A percentile compares a stretch with the other conserved stretches of the same genome.
These are phyloP conservation scores for Nicotiana benthamiana DNA, from an alignment of 257 asterid species.

Conservation along the genomic window DNA sequence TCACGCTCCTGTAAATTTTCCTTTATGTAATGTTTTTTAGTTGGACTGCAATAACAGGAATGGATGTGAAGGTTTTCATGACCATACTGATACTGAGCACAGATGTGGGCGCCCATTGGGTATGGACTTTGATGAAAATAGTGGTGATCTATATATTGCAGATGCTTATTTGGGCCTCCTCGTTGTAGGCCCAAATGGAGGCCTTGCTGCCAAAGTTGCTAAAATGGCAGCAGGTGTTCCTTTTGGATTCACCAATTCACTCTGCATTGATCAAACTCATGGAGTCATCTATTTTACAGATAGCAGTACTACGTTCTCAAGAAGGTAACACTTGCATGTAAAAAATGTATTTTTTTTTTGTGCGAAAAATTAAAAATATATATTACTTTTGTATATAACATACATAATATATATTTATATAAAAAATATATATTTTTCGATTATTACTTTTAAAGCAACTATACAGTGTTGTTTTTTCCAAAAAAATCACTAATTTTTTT, in stretches of 20 bases:
- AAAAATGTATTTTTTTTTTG: too few relatives aligned
- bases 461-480: too few relatives aligned
- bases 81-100: conserved; percentile 33
- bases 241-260: conserved; percentile 49
- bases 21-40: not conserved
- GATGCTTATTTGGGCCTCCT: conserved; percentile 77
- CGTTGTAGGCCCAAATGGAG: conserved; percentile 54
- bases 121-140: conserved; percentile 33
- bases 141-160: conserved; percentile 53
- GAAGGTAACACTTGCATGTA: conserved; percentile 37
- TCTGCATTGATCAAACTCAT: conserved; percentile 44
- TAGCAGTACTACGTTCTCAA: conserved; percentile 46
- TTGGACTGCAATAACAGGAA: conserved; percentile 13
- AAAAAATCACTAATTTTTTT: not conserved
- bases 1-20: not conserved
- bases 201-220: conserved; percentile 36
- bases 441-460: too few relatives aligned
- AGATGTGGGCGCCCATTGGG: conserved; percentile 86
- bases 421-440: too few relatives aligned
- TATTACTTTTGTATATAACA: too few relatives aligned
- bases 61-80: conserved; percentile 37
- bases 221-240: conserved; percentile 27
- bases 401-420: too few relatives aligned
- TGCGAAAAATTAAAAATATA: too few relatives aligned
- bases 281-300: conserved; percentile 59